Evolutionary conservation across 129 eudicot species (phyloP).

Genomic region (Mikania micrantha): DNA sequence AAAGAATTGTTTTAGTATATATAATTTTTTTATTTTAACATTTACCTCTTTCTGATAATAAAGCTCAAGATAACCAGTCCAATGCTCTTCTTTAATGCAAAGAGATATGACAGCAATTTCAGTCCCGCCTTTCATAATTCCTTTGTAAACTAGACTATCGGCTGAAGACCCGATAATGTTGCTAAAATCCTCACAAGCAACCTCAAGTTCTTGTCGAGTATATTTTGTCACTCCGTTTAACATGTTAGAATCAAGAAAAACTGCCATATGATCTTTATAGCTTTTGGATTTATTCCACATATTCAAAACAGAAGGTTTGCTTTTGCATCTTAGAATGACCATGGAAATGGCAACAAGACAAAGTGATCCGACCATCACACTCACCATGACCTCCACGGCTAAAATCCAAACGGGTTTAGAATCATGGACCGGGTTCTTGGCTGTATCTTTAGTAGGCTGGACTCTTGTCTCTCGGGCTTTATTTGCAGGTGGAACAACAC

Average conservation of each 20-base stretch:
- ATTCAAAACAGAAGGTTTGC: conserved; percentile 48
- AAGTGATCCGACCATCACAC: conserved; percentile 53
- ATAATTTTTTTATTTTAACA: not conserved
- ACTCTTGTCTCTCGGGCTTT: conserved; percentile 28
- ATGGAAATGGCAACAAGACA: conserved; percentile 38
- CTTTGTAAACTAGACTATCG: conserved; percentile 85
- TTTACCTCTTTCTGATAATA: conserved; percentile 86
- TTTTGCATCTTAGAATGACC: conserved; percentile 48
- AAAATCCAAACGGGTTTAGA: conserved; percentile 74
- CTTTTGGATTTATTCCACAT: conserved; percentile 70
- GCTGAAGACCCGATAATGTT: conserved; percentile 91
- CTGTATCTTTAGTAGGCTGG: conserved; percentile 30
- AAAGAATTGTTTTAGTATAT: too few relatives aligned
- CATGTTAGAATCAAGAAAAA: conserved; percentile 61
- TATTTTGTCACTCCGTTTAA: conserved; percentile 58
- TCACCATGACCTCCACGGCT: conserved; percentile 57
- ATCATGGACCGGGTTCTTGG: conserved; percentile 20
- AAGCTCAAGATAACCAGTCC: conserved; percentile 91
- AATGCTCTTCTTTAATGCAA: conserved; percentile 83
- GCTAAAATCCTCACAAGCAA: conserved; percentile 99
- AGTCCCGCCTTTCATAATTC: conserved; percentile 77
- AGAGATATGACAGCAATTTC: conserved; percentile 95
- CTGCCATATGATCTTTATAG: conserved; percentile 41
- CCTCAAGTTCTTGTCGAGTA: conserved; percentile 84
- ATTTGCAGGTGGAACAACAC: conserved; percentile 34